Base-by-base conservation (phyloP, 2,329 filamentous ascomycete species). In the Colletotrichum truncatum region DNA sequence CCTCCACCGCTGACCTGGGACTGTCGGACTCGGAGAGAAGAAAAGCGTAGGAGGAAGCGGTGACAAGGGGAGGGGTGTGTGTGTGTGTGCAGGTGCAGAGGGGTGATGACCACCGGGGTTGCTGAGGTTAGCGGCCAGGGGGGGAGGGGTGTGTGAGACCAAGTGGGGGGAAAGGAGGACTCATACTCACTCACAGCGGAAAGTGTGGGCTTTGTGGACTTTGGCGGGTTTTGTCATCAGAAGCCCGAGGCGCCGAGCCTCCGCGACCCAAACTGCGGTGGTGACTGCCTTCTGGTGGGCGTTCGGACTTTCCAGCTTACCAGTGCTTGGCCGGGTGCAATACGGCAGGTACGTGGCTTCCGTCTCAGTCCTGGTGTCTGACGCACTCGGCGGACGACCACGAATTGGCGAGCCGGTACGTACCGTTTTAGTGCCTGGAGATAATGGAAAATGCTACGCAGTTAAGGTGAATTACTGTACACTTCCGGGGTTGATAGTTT, bases 21-120 rank as follows among this genome's bases (percentile, higher is more conserved):
- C 43, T 65, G 41, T 65, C 63, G 63, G 63, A 41, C 63, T 65
- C 63, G 63, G 63, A 65, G 63, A 65, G 63, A 66, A 66, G 57
- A 63, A 66, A 63, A 66, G 51, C 18, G 55, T 48, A 43, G 23
- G 26, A 65, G 49, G 57, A 34, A 62, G 63, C 63, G 63, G 63
- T 63, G 63, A 66, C 57, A 49, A 56, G 63, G 63, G 57, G 57
- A 21, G 39, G 41, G 39, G 57, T 51, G 57, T n/a, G 56, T 36
- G 53, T n/a, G 46, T 38, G 61, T 28, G 26, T 62, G 57, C 57
- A 51, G 57, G 59, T 61, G 59, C 41, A 49, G 51, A 49, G 55
- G 55, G 56, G 57, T 41, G 28, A 54, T 61, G 57, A 61, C 62
- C 48, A 58, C 18, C n/a, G 41, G 34, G 28, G 38, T 23, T 23